Percentiles rank a stretch among this genome's conserved stretches.
phyloP scores from a whole-genome alignment of 495 filamentous ascomycete species.

The Staphylotrichum longicolle region DNA sequence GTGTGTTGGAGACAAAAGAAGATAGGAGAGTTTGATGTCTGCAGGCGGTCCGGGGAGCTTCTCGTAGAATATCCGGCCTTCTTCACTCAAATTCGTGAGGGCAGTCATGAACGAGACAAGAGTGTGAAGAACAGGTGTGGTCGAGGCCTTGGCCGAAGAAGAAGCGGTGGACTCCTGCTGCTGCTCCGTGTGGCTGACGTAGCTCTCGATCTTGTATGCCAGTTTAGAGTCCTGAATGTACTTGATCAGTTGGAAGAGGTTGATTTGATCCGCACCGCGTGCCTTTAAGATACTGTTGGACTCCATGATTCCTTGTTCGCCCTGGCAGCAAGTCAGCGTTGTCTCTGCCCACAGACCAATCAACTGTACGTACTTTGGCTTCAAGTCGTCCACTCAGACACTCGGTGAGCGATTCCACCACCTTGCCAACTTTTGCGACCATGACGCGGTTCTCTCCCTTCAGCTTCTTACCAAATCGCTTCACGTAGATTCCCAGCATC shows the following conservation, averaged over 20 bases:
- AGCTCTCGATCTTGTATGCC: conserved; percentile 91
- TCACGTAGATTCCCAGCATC: conserved; percentile 77
- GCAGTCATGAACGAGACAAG: conserved; percentile 79
- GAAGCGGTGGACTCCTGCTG: conserved; percentile 32
- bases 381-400: conserved; percentile 57
- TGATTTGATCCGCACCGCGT: conserved; percentile 93
- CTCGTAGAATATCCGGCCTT: conserved; percentile 82
- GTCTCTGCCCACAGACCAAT: background rate
- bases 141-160: conserved; percentile 18
- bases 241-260: conserved; percentile 78
- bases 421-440: conserved; percentile 77
- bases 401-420: conserved; percentile 70
- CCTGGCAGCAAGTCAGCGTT: conserved; percentile 24
- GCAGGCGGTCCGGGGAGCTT: conserved; percentile 41
- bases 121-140: conserved; percentile 74
- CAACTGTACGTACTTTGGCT: conserved; percentile 36
- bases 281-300: conserved; percentile 68
- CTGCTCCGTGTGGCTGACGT: conserved; percentile 60
- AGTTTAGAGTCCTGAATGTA: conserved; percentile 93
- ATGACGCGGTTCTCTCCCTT: conserved; percentile 91
- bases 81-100: conserved; percentile 81
- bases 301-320: conserved; percentile 58
- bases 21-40: conserved; percentile 71
- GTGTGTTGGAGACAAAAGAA: conserved; percentile 89
- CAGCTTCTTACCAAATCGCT: conserved; percentile 78